Conservation (phyloP, 176 grass and related monocot genomes). For the Carex kokanica region DNA sequence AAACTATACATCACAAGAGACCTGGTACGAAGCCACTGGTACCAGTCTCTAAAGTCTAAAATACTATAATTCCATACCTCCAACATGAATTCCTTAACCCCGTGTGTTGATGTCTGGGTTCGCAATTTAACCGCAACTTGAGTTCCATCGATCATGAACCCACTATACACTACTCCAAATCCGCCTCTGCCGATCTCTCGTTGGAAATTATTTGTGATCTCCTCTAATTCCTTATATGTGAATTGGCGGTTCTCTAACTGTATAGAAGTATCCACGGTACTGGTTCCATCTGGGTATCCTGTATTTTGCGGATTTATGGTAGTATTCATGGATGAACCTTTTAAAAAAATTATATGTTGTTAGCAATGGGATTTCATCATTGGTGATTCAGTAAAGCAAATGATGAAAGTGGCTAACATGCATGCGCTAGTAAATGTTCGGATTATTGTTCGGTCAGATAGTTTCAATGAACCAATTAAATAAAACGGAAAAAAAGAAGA, state of each 20-base stretch:
- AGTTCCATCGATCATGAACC: conserved; percentile 24
- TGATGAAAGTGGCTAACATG: not conserved
- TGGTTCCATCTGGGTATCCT: not conserved
- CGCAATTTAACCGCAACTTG: conserved; percentile 59
- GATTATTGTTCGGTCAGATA: not conserved
- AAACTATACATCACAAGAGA: no score
- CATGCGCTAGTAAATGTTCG: not conserved
- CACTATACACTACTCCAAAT: no score
- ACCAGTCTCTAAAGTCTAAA: no score
- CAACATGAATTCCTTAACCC: conserved; percentile 44
- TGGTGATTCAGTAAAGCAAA: not conserved
- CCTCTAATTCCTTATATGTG: no score
- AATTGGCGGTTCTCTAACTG: conserved; percentile 36
- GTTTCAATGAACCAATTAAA: not conserved
- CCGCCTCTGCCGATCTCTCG: no score
- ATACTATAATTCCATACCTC: conserved; percentile 34
- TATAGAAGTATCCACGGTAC: not conserved
- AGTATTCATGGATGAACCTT: not conserved
- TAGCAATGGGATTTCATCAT: not conserved
- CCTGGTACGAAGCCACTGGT: no score
- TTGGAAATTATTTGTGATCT: no score
- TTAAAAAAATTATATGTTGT: no score
- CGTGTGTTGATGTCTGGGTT: conserved; percentile 43
- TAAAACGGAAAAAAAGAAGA: not conserved
- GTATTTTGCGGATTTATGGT: conserved; percentile 4